phyloP scores from a whole-genome alignment of 164 flowering plant genomes.

The Protea cynaroides region DNA sequence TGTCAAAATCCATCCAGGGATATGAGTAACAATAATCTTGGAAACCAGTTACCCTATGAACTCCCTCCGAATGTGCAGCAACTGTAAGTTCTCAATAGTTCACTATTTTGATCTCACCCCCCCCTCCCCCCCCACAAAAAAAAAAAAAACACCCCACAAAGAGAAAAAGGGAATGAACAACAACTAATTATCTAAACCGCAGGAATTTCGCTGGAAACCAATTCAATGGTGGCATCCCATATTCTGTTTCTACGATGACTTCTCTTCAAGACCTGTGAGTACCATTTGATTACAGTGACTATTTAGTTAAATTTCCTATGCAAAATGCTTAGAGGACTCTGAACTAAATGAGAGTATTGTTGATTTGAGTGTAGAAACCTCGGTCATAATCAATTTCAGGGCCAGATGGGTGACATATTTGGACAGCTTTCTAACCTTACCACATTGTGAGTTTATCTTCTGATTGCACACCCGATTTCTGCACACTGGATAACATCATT shows the following conservation, averaged over 20 bases:
- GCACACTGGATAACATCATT: background rate
- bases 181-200: conserved; percentile 20
- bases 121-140: no score
- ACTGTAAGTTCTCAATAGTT: conserved; percentile 40
- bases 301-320: conserved; percentile 2
- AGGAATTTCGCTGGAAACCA: conserved; percentile 74
- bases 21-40: conserved; percentile 70
- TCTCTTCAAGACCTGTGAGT: conserved; percentile 72
- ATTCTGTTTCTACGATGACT: conserved; percentile 50
- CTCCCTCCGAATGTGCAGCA: conserved; percentile 65
- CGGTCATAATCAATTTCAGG: conserved; percentile 70
- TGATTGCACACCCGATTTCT: background rate
- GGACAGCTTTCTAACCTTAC: conserved; percentile 52
- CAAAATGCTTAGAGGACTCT: background rate
- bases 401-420: conserved; percentile 46
- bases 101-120: no score
- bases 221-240: conserved; percentile 58
- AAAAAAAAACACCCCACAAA: no score
- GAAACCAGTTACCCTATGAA: conserved; percentile 49
- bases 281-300: background rate
- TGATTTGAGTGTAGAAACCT: conserved; percentile 46
- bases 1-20: conserved; percentile 50
- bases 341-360: background rate
- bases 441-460: conserved; percentile 48
- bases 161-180: no score